A percentile compares a stretch with the other conserved stretches of the same genome.
These are phyloP conservation scores for Aureobasidium sp. DNA, from an alignment of 2,329 filamentous ascomycete species.

Conservation along the genomic window DNA sequence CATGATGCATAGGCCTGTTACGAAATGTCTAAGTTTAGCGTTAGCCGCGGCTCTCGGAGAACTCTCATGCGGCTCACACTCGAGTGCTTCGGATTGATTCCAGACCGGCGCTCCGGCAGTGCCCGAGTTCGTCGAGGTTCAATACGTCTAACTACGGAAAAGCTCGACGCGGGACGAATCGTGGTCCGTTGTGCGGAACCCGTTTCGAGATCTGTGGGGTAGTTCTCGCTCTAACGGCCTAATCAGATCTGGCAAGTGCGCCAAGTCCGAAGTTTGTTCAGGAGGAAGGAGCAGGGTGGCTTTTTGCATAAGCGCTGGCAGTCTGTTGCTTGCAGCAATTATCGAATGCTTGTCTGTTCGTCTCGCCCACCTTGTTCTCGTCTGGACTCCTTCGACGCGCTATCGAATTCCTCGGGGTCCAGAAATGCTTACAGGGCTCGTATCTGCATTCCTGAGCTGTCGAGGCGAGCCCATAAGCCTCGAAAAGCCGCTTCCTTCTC, in stretches of 20 bases:
- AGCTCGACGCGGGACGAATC: neutral
- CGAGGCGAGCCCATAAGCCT: neutral
- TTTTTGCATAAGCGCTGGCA: neutral
- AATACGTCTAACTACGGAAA: neutral
- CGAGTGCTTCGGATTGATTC: neutral
- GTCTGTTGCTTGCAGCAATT: constrained; percentile 3
- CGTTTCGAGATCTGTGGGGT: constrained; percentile 5
- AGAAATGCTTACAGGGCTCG: neutral
- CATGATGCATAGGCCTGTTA: neutral
- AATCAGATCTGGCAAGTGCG: neutral
- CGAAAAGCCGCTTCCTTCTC: neutral
- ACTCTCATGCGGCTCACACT: neutral
- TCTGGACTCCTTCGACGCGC: neutral
- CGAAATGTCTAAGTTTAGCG: neutral
- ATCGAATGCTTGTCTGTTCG: neutral
- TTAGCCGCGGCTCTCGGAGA: constrained; percentile 3
- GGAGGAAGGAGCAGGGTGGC: neutral
- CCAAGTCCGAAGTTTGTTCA: constrained; percentile 10
- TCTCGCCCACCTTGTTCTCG: neutral
- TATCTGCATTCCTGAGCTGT: neutral
- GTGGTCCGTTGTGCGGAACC: neutral
- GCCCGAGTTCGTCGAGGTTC: neutral
- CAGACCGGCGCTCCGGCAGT: neutral
- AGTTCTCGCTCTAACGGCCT: neutral
- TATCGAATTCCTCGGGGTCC: neutral